Conservation (phyloP, 768 basidiomycete species). For the Tricholoma sp. region DNA sequence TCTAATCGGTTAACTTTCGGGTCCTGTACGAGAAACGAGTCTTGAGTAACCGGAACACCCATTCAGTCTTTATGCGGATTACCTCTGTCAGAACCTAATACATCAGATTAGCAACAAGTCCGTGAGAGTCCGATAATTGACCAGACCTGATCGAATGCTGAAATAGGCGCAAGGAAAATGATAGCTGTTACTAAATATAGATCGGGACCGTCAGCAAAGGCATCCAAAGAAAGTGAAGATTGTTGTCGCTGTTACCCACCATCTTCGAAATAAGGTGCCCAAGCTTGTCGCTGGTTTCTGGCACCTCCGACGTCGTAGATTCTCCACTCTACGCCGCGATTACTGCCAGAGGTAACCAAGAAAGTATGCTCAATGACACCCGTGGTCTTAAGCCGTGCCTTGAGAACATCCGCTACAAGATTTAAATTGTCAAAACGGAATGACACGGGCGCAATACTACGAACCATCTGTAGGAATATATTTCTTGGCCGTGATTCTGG, state of each 20-base stretch:
- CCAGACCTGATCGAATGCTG: slow-evolving; percentile 72
- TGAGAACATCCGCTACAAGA: slow-evolving; percentile 65
- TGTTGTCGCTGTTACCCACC: slow-evolving; percentile 36
- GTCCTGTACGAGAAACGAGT: slow-evolving; percentile 42
- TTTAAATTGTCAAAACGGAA: slow-evolving; percentile 8
- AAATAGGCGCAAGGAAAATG: slow-evolving; percentile 86
- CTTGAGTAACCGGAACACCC: slow-evolving; percentile 6
- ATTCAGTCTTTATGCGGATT: slow-evolving; percentile 9
- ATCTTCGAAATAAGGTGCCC: slow-evolving; percentile 87
- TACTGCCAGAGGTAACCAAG: slow-evolving; percentile 51
- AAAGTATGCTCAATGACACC: slow-evolving; percentile 81
- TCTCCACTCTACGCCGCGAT: slow-evolving; percentile 65
- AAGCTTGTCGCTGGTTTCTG: slow-evolving; percentile 76
- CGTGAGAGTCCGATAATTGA: slow-evolving; percentile 6
- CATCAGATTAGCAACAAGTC: slow-evolving; percentile 6
- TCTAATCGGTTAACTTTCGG: slow-evolving; percentile 70
- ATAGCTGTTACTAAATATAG: slow-evolving; percentile 69
- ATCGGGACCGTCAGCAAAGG: neutral
- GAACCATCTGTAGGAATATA: slow-evolving; percentile 76
- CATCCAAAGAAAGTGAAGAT: neutral
- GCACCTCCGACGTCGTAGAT: slow-evolving; percentile 86
- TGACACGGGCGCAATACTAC: slow-evolving; percentile 18
- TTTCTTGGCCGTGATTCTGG: slow-evolving; percentile 72
- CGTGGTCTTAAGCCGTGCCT: slow-evolving; percentile 76
- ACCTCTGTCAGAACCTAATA: slow-evolving; percentile 65